Conservation (phyloP, 345 rosid species). For the Iberis pinnata region DNA sequence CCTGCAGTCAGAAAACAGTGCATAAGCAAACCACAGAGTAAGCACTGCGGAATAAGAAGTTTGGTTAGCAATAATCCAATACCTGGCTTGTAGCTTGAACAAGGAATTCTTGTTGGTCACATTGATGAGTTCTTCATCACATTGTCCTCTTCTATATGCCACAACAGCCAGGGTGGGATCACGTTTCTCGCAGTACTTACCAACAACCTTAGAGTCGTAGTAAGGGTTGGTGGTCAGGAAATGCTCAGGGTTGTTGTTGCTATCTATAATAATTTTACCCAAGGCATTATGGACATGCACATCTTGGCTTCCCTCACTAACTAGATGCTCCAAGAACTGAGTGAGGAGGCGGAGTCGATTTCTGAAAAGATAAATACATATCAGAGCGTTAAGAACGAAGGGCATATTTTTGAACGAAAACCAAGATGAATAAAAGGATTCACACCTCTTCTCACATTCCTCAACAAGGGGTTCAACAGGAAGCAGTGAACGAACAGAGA, state of each 20-base stretch:
- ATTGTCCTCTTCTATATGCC: conserved; percentile 96
- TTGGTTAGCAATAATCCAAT: conserved; percentile 26
- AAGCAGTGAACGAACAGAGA: conserved; percentile 76
- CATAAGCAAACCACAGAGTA: conserved; percentile 26
- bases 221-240: conserved; percentile 96
- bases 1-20: conserved; percentile 39
- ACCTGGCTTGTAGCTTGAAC: conserved; percentile 99
- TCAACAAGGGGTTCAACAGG: conserved; percentile 87
- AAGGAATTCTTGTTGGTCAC: conserved; percentile 97
- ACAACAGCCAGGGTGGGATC: conserved; percentile 99
- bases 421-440: conserved; percentile 13
- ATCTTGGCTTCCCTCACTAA: conserved; percentile 99
- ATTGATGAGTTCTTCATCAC: conserved; percentile 93
- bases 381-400: conserved; percentile 23
- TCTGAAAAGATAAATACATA: conserved; percentile 41
- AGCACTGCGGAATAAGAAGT: conserved; percentile 10
- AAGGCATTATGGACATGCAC: conserved; percentile 98
- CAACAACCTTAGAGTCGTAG: conserved; percentile 97
- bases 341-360: conserved; percentile 99
- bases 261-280: conserved; percentile 98
- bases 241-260: conserved; percentile 99
- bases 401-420: neutral
- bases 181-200: conserved; percentile 98
- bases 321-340: conserved; percentile 99
- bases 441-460: conserved; percentile 80